Percentiles rank a stretch among this genome's conserved stretches.
These are phyloP conservation scores for Pythium volutum DNA, from an alignment of 352 stramenopile species.

Conservation along the genomic window DNA sequence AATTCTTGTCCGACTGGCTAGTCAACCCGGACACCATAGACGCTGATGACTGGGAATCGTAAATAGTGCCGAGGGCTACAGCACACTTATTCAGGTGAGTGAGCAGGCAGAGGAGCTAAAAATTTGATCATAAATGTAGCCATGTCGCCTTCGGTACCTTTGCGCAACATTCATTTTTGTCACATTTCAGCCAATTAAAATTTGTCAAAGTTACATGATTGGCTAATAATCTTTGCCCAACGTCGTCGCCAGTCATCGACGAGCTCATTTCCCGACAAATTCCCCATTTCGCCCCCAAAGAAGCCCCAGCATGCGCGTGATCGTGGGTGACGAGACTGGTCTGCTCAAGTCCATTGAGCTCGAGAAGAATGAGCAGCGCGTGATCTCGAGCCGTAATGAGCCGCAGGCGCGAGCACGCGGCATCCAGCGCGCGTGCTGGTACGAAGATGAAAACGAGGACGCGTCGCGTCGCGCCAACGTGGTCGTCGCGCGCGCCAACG, in stretches of 20 bases:
- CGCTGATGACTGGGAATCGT: too few relatives aligned
- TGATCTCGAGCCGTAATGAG: slow-evolving; percentile 44
- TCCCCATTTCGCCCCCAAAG: slow-evolving; percentile 13
- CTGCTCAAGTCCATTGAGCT: slow-evolving; percentile 80
- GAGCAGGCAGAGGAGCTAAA: neutral
- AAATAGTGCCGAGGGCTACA: too few relatives aligned
- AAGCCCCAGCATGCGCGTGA: slow-evolving; percentile 54
- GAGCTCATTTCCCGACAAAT: neutral
- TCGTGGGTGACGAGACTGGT: slow-evolving; percentile 80
- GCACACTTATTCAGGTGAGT: neutral
- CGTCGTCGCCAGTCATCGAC: slow-evolving; percentile 24
- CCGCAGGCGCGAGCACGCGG: slow-evolving; percentile 43
- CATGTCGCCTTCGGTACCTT: neutral
- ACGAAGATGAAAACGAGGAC: slow-evolving; percentile 43
- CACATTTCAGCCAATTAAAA: slow-evolving; percentile 4
- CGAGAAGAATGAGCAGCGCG: slow-evolving; percentile 64
- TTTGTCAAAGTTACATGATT: neutral
- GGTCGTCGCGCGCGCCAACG: slow-evolving; percentile 55
- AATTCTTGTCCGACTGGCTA: too few relatives aligned
- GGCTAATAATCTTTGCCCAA: slow-evolving; percentile 6
- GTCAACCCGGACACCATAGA: too few relatives aligned
- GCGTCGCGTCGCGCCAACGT: slow-evolving; percentile 40
- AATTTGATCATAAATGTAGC: neutral
- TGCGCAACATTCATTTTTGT: neutral
- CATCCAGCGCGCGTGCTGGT: slow-evolving; percentile 63